Evolutionary conservation across 345 rosid species (phyloP).

Genomic region (Gossypium raimondii): DNA sequence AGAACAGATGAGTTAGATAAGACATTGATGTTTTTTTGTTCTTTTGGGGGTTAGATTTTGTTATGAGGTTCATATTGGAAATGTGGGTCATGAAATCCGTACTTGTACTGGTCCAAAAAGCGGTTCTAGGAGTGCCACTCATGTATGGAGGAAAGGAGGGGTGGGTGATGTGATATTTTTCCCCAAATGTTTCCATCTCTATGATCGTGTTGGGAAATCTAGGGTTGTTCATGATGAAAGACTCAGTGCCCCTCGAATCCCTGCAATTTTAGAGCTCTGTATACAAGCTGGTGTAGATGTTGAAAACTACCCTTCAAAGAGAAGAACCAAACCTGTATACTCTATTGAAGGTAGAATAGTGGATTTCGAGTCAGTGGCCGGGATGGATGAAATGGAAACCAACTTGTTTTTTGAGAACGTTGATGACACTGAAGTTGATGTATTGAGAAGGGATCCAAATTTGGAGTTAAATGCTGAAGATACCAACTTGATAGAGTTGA

Average conservation of each 20-base stretch:
- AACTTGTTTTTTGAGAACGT: not conserved
- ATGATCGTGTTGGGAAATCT: constrained; percentile 79
- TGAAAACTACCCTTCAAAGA: constrained; percentile 55
- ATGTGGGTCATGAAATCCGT: constrained; percentile 68
- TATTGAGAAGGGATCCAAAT: constrained; percentile 8
- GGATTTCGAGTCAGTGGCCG: constrained; percentile 54
- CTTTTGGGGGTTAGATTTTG: constrained; percentile 43
- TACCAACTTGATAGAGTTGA: constrained; percentile 36
- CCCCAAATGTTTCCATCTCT: constrained; percentile 75
- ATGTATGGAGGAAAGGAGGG: constrained; percentile 74
- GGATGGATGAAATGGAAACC: constrained; percentile 15
- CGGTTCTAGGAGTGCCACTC: constrained; percentile 60
- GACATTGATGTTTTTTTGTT: not conserved
- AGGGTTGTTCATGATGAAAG: constrained; percentile 68
- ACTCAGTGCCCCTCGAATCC: constrained; percentile 41
- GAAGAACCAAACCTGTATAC: constrained; percentile 79
- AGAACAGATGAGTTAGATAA: not conserved
- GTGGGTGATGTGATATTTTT: constrained; percentile 47
- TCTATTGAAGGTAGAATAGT: constrained; percentile 83
- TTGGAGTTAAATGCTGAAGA: constrained; percentile 11
- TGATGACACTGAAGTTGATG: constrained; percentile 12
- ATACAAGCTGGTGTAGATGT: constrained; percentile 78
- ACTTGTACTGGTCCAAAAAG: constrained; percentile 74
- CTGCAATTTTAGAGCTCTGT: constrained; percentile 81
- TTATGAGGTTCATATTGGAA: constrained; percentile 63